A percentile compares a stretch with the other conserved stretches of the same genome.
Conservation (phyloP, 257 asterid species). For the Jasminum sambac region DNA sequence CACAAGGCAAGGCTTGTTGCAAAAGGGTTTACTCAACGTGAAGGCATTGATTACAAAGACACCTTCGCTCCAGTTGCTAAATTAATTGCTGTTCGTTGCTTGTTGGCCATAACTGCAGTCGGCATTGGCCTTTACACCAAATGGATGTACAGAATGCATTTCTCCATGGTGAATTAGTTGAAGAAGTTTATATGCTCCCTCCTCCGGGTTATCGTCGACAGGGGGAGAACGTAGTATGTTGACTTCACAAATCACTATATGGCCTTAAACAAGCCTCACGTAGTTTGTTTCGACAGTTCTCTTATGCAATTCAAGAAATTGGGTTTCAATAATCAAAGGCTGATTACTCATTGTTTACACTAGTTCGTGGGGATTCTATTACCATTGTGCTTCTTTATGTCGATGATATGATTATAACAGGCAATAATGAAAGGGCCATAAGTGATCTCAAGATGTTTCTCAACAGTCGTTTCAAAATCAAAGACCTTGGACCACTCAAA, state of each 20-base stretch:
- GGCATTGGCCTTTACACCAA: too few species aligned
- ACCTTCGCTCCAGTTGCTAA: too few species aligned
- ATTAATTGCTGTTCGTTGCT: too few species aligned
- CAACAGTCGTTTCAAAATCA: background rate
- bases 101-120: too few species aligned
- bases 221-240: background rate
- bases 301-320: background rate
- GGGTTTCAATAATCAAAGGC: background rate
- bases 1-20: too few species aligned
- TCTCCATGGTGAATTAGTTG: background rate
- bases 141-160: too few species aligned
- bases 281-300: constrained; percentile 4
- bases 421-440: background rate
- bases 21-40: too few species aligned
- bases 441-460: background rate
- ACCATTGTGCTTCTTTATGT: background rate
- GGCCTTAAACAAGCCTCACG: background rate
- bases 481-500: constrained; percentile 1
- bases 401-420: constrained; percentile 9
- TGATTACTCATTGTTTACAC: constrained; percentile 5
- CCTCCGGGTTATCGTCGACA: background rate
- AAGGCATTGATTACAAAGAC: too few species aligned
- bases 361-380: too few species aligned
- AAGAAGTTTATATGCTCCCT: background rate
- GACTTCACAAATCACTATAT: background rate